Conservation (phyloP, 345 rosid species). For the Microcos paniculata region DNA sequence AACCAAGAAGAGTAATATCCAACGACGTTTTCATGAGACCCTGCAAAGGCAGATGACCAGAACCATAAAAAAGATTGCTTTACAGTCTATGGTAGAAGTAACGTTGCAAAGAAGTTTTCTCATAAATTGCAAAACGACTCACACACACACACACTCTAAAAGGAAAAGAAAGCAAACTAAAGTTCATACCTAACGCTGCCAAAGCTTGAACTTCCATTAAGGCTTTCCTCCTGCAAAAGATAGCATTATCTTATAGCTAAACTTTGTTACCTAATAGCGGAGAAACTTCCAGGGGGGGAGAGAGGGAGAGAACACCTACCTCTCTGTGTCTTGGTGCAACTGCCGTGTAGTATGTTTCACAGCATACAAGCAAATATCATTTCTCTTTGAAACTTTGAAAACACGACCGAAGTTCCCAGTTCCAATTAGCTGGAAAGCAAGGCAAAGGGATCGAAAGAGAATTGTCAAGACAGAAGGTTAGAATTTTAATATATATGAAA, state of each 20-base stretch:
- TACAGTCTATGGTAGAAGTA: background rate
- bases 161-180: background rate
- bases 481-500: background rate
- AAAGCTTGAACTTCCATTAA: conserved; percentile 98
- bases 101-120: background rate
- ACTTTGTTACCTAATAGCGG: background rate
- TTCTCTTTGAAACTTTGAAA: conserved; percentile 87
- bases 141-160: too few relatives aligned
- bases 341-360: conserved; percentile 74
- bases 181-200: conserved; percentile 81
- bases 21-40: conserved; percentile 78
- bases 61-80: conserved; percentile 11
- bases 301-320: too few relatives aligned
- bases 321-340: conserved; percentile 70
- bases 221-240: conserved; percentile 76
- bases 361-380: conserved; percentile 94
- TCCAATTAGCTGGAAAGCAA: conserved; percentile 73
- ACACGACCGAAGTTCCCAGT: conserved; percentile 83
- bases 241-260: background rate
- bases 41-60: conserved; percentile 33
- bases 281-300: too few relatives aligned
- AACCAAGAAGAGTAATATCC: conserved; percentile 94
- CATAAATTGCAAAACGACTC: conserved; percentile 7
- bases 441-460: conserved; percentile 16
- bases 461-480: background rate